A percentile compares a stretch with the other conserved stretches of the same genome.
phyloP scores from a whole-genome alignment of 2,329 filamentous ascomycete species.

The Fusarium sp. region DNA sequence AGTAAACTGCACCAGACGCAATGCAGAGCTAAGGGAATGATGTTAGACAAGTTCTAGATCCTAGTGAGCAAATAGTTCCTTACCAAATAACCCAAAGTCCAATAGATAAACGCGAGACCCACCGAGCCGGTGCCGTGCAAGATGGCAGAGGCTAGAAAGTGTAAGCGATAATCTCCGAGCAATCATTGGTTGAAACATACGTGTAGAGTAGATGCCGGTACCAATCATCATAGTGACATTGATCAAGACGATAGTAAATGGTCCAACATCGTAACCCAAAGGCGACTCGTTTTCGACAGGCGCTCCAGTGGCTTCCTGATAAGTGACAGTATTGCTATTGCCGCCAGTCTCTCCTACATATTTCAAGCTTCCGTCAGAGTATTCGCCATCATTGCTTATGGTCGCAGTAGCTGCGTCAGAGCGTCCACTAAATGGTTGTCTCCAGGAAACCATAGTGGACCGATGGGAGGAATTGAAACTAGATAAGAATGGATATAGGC shows the following conservation, averaged over 20 bases:
- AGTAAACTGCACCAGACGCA: slow-evolving; percentile 72
- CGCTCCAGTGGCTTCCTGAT: slow-evolving; percentile 72
- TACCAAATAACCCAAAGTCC: too few species aligned
- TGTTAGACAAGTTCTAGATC: too few species aligned
- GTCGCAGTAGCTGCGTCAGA: too few species aligned
- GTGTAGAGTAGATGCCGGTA: slow-evolving; percentile 73
- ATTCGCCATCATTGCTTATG: too few species aligned
- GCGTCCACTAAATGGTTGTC: too few species aligned
- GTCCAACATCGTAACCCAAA: slow-evolving; percentile 69
- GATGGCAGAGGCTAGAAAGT: slow-evolving; percentile 55
- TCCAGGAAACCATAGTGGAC: too few species aligned
- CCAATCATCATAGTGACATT: slow-evolving; percentile 74
- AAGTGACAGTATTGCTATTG: slow-evolving; percentile 47
- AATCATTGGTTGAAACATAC: slow-evolving; percentile 55
- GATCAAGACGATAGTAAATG: slow-evolving; percentile 68
- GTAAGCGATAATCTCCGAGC: background rate
- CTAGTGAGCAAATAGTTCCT: too few species aligned
- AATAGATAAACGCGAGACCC: slow-evolving; percentile 66
- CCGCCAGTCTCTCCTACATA: too few species aligned
- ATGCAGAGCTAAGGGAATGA: too few species aligned
- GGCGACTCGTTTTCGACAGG: slow-evolving; percentile 71
- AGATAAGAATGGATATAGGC: too few species aligned
- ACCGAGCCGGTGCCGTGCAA: slow-evolving; percentile 71
- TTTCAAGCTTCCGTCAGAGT: too few species aligned
- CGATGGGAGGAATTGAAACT: too few species aligned